Evolutionary conservation across 768 basidiomycete genomes (phyloP), one percentile per base, ranked within the genome.

Genomic region (Pleurotus eryngii): DNA sequence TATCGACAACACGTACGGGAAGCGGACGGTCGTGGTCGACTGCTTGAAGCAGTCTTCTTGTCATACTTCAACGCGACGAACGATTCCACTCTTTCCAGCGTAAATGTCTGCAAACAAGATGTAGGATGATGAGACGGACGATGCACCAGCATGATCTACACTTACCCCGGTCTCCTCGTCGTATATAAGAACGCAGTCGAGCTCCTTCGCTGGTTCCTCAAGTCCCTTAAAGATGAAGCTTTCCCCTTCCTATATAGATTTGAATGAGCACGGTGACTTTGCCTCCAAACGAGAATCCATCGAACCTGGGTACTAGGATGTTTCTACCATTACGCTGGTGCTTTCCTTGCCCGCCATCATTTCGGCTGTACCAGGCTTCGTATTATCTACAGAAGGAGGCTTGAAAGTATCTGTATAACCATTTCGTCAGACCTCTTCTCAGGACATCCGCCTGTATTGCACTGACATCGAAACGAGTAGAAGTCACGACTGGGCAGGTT

Each of bases 111-210:
- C 48, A 35, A 50, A 20, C 12, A 57, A 27, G 58, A 49, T 57
- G 43, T 46, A 15, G 20, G 12, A 39, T 35, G 9, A 9, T 17
- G 22, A 37, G 56, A 49, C 40, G 35, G 38, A 48, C 14, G 37
- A 12, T 18, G 37, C 20, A 49, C 50, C 30, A 35, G 30, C 30
- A 38, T 40, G 46, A 43, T 54, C 30, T 46, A 12, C 39, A 49
- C 83, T 67, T 66, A 89, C 90, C 61, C 83, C 83, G 48, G 81
- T 75, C 55, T 83, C 86, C 64, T 89, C 88, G 66, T 93, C 90
- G 63, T 86, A 92, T 46, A 92, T 86, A 40, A 93, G 75, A 5
- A 92, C 82, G 61, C 90, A 93, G 50, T 91, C 88, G 62, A 78
- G 77, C 46, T 90, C 87, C 65, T 83, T 87, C 5, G 85, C 79